Conservation (phyloP, 1,139 yeast species). For the Nakaseomyces uthaithaninus region DNA sequence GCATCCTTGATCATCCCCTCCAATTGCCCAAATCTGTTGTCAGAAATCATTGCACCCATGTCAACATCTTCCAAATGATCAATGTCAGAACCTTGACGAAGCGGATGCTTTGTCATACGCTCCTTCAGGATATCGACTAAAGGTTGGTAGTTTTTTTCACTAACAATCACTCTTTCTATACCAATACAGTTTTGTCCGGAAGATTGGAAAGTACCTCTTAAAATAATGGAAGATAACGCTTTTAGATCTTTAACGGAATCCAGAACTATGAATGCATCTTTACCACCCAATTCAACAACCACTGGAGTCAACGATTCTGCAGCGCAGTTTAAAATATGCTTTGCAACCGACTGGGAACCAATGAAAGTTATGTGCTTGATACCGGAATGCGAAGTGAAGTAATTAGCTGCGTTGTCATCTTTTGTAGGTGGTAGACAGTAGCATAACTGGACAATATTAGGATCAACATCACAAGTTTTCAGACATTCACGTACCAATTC, state of each 20-base stretch:
- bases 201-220: constrained; percentile 94
- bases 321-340: constrained; percentile 74
- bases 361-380: constrained; percentile 85
- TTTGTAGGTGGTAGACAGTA: constrained; percentile 45
- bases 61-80: constrained; percentile 86
- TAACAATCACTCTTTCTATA: constrained; percentile 81
- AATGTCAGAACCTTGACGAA: constrained; percentile 82
- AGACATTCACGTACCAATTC: constrained; percentile 63
- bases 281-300: constrained; percentile 93
- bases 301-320: constrained; percentile 80
- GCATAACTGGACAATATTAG: constrained; percentile 75
- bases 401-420: constrained; percentile 73
- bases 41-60: constrained; percentile 91
- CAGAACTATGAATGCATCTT: constrained; percentile 79
- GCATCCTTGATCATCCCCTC: constrained; percentile 67
- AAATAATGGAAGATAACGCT: constrained; percentile 66
- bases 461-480: constrained; percentile 63
- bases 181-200: constrained; percentile 98
- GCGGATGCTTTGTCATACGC: constrained; percentile 42
- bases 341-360: constrained; percentile 92
- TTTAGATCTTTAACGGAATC: constrained; percentile 56
- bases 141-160: constrained; percentile 55
- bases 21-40: constrained; percentile 57
- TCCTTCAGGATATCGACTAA: constrained; percentile 49
- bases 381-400: constrained; percentile 75